Evolutionary conservation across 2,329 filamentous ascomycete species (phyloP), one percentile per base, ranked within the genome.

Genomic region (Chrysoporthe cubensis): DNA sequence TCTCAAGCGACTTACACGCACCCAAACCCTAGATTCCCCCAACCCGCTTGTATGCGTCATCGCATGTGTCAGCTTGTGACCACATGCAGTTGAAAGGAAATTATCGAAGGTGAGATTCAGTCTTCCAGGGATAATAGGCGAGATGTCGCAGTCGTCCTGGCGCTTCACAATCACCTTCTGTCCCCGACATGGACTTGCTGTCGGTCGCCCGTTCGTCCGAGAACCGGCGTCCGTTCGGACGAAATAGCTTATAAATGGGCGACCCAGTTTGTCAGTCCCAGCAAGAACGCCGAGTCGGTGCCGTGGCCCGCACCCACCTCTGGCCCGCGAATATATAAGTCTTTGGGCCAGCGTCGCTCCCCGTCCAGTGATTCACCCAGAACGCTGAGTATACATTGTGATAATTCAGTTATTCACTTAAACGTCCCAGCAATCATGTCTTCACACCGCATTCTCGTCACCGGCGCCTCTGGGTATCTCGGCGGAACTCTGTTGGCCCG

Each of bases 381-480:
- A 11, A 32, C 4, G 11, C 13, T 4, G 0, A 14, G 13, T 2
- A 52, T 11, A 32, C 8, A 26, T 4, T 21, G 26, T 11, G 13
- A 32, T 14, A 26, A 18, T 46, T 4, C 44, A n/a, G 5, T 6
- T 14, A 26, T n/a, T 26, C 14, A 50, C n/a, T 11, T 8, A 52
- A 26, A 16, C n/a, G 16, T 16, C 32, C 16, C 21, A 8, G 14
- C 9, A 40, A 7, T 5, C 56, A 69, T 69, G 67, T 61, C 64
- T 11, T 46, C 67, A 7, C 71, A 72, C 50, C 66, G 66, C 13
- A 78, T 85, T 62, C 79, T 85, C 42, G 76, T 86, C 58, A 86
- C 84, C 0, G 84, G 84, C 9, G 83, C 72, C 40, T 85, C 84
- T 0, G 85, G 85, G 34, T 87, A 87, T 66, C 80, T 87, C 0